Evolutionary conservation across 1,284 basidiomycete species (phyloP).

Genomic region (Ceratobasidium sp.): DNA sequence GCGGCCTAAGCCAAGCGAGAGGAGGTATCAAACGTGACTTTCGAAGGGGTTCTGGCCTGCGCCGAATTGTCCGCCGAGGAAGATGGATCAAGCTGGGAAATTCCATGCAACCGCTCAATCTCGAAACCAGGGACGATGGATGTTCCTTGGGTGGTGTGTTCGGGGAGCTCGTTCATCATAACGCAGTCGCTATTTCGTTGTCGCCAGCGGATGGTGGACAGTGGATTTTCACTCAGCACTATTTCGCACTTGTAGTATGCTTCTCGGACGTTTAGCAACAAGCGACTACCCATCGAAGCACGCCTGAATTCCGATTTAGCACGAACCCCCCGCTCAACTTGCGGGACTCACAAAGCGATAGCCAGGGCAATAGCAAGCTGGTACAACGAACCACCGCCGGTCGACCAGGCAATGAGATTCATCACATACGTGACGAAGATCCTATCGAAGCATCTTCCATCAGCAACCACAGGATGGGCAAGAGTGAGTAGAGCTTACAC

Average conservation of each 20-base stretch:
- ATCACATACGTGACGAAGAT: constrained; percentile 41
- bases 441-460: constrained; percentile 7
- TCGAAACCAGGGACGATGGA: constrained; percentile 13
- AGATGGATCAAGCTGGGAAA: constrained; percentile 16
- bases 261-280: constrained; percentile 37
- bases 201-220: constrained; percentile 36
- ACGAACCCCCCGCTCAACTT: too few species aligned
- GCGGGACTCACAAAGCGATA: constrained; percentile 29
- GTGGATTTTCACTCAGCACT: constrained; percentile 20
- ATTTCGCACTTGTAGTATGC: constrained; percentile 24
- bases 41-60: constrained; percentile 14
- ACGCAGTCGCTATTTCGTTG: constrained; percentile 29
- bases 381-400: constrained; percentile 25
- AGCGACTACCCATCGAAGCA: constrained; percentile 36
- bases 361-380: constrained; percentile 37
- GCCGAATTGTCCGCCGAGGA: background rate
- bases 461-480: background rate
- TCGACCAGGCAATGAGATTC: constrained; percentile 37
- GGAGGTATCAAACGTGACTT: constrained; percentile 26
- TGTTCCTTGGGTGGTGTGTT: background rate
- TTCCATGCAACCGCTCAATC: constrained; percentile 3
- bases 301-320: constrained; percentile 21
- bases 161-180: constrained; percentile 27
- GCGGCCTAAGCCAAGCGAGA: constrained; percentile 1
- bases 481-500: constrained; percentile 16